phyloP scores from a whole-genome alignment of 2,329 filamentous ascomycete genomes.

The Gaeumannomyces sp. region DNA sequence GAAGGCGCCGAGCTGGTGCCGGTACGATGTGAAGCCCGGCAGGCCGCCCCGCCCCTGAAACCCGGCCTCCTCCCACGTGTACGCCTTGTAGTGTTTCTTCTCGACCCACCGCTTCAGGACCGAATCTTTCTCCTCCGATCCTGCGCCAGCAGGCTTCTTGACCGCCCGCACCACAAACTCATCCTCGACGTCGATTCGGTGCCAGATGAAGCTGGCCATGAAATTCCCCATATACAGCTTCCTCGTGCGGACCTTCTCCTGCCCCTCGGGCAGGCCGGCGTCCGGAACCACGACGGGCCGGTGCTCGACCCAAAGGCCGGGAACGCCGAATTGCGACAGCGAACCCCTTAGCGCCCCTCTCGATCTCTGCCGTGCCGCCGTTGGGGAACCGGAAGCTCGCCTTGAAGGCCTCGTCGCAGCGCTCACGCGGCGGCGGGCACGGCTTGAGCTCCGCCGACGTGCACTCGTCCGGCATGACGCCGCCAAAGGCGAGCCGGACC shows the following conservation, averaged over 20 bases:
- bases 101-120: conserved; percentile 18
- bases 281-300: conserved; percentile 20
- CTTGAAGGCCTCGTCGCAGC: conserved; percentile 27
- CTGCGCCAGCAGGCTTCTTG: conserved; percentile 15
- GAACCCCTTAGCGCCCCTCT: conserved; percentile 11
- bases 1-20: conserved; percentile 42
- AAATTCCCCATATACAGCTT: conserved; percentile 24
- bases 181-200: conserved; percentile 32
- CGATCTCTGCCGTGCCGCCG: conserved; percentile 27
- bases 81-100: conserved; percentile 25
- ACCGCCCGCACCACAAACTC: conserved; percentile 23
- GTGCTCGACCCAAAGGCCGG: conserved; percentile 17
- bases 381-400: conserved; percentile 33
- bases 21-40: conserved; percentile 36
- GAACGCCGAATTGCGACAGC: conserved; percentile 12
- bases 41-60: conserved; percentile 23
- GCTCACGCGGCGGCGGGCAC: conserved; percentile 25
- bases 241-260: conserved; percentile 20
- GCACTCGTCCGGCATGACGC: conserved; percentile 32
- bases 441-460: conserved; percentile 22
- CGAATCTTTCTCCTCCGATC: conserved; percentile 3
- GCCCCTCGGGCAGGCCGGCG: conserved; percentile 12
- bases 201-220: conserved; percentile 23
- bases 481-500: conserved; percentile 31
- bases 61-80: conserved; percentile 28